A percentile compares a stretch with the other conserved stretches of the same genome.
These are phyloP conservation scores for Nitzschia sp. DNA, from an alignment of 108 stramenopile genomes.

Conservation along the genomic window DNA sequence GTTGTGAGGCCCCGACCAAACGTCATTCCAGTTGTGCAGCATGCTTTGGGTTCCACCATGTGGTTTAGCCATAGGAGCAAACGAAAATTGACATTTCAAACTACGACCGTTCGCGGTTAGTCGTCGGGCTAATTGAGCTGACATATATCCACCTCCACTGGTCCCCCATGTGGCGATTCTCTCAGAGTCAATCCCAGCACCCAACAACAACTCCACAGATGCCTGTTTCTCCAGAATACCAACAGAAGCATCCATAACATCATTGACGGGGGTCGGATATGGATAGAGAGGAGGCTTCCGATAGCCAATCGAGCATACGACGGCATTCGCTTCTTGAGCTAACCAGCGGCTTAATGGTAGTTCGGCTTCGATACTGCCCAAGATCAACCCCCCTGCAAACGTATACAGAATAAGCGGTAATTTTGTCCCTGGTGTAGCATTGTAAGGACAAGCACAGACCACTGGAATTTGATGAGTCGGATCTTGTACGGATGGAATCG, in stretches of 20 bases:
- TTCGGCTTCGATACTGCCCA: constrained; percentile 1
- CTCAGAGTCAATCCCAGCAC: background rate
- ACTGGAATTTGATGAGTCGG: background rate
- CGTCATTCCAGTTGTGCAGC: background rate
- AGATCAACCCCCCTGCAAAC: background rate
- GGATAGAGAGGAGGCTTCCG: background rate
- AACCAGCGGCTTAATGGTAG: background rate
- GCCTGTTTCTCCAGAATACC: background rate
- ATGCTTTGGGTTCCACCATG: constrained; percentile 5
- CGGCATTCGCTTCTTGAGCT: background rate
- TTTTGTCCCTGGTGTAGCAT: background rate
- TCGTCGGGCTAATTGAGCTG: background rate
- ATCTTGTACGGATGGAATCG: constrained; percentile 1
- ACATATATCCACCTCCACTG: background rate
- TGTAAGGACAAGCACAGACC: background rate
- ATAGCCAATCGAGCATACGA: background rate
- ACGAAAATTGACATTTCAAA: background rate
- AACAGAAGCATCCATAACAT: background rate
- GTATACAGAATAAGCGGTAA: background rate
- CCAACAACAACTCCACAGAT: background rate
- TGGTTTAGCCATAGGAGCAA: background rate
- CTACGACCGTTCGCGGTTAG: background rate
- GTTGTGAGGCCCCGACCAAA: constrained; percentile 1
- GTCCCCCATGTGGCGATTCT: background rate
- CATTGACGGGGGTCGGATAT: background rate